Percentiles rank a stretch among this genome's conserved stretches.
These are phyloP conservation scores for Boletus eberwhitei DNA, from an alignment of 768 basidiomycete species.

Conservation along the genomic window DNA sequence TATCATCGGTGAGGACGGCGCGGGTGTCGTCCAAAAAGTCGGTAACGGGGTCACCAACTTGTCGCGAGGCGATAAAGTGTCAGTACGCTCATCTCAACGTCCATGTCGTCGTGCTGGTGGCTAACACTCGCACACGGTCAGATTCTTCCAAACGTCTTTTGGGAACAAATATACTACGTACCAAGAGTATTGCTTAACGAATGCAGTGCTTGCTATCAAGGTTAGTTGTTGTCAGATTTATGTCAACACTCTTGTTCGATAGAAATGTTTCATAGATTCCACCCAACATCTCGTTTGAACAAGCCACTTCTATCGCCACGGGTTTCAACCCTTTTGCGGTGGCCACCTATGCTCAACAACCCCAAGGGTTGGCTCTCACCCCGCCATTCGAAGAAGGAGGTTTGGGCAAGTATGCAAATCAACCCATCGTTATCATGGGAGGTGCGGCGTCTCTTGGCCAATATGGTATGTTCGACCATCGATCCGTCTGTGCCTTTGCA, in stretches of 20 bases:
- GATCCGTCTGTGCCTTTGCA: not conserved
- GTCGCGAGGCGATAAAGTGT: slow-evolving; percentile 32
- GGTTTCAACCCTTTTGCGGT: slow-evolving; percentile 33
- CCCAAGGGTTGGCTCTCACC: slow-evolving; percentile 25
- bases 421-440: slow-evolving; percentile 35
- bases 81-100: not conserved
- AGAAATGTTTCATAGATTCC: slow-evolving; percentile 26
- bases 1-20: slow-evolving; percentile 36
- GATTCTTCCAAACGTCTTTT: slow-evolving; percentile 11
- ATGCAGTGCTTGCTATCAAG: slow-evolving; percentile 17
- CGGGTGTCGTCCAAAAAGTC: slow-evolving; percentile 37
- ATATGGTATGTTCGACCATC: slow-evolving; percentile 22
- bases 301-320: slow-evolving; percentile 35
- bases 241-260: not conserved
- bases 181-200: slow-evolving; percentile 24
- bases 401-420: slow-evolving; percentile 29
- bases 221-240: not conserved
- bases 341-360: slow-evolving; percentile 29
- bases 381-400: slow-evolving; percentile 31
- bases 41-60: slow-evolving; percentile 36
- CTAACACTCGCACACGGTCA: not conserved
- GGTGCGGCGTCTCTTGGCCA: slow-evolving; percentile 39
- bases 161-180: slow-evolving; percentile 10
- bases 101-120: not conserved
- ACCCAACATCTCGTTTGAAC: slow-evolving; percentile 32